phyloP scores from a whole-genome alignment of 2,329 filamentous ascomycete genomes.

The Diaporthe longicolla region DNA sequence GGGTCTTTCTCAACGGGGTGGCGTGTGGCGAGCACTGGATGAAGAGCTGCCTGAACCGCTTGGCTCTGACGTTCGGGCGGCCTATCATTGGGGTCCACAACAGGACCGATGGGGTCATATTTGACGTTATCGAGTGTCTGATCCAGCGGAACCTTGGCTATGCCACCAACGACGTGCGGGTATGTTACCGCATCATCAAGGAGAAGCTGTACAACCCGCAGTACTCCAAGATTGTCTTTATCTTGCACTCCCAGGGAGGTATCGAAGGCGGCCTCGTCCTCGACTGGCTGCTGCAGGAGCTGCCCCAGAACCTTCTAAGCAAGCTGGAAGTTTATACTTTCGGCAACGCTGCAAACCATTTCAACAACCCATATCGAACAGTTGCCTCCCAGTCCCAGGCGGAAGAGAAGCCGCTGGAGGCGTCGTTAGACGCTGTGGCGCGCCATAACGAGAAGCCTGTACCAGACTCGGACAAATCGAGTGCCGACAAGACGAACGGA shows the following conservation, averaged over 20 bases:
- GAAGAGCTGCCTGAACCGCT: conserved; percentile 77
- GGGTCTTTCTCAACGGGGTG: conserved; percentile 86
- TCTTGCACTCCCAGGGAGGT: conserved; percentile 83
- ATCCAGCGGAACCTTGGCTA: conserved; percentile 82
- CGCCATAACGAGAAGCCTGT: not conserved
- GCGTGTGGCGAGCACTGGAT: conserved; percentile 76
- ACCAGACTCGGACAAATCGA: not conserved
- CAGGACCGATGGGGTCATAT: conserved; percentile 79
- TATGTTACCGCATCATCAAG: conserved; percentile 74
- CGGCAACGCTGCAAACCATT: conserved; percentile 84
- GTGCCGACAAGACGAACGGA: not conserved
- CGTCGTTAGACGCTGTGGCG: conserved; percentile 51
- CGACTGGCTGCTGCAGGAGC: conserved; percentile 82
- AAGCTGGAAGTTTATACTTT: conserved; percentile 86
- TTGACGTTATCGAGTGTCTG: conserved; percentile 83
- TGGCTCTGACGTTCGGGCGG: conserved; percentile 80
- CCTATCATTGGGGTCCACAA: conserved; percentile 83
- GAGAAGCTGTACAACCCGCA: conserved; percentile 71
- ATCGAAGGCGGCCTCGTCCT: conserved; percentile 81
- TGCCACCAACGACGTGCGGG: conserved; percentile 76
- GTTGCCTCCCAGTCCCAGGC: conserved; percentile 58
- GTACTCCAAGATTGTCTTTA: conserved; percentile 78
- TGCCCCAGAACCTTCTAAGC: conserved; percentile 73
- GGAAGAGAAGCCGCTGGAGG: conserved; percentile 53
- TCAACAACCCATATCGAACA: conserved; percentile 80